phyloP scores from a whole-genome alignment of 257 asterid species.

The Fraxinus quadrangulata region DNA sequence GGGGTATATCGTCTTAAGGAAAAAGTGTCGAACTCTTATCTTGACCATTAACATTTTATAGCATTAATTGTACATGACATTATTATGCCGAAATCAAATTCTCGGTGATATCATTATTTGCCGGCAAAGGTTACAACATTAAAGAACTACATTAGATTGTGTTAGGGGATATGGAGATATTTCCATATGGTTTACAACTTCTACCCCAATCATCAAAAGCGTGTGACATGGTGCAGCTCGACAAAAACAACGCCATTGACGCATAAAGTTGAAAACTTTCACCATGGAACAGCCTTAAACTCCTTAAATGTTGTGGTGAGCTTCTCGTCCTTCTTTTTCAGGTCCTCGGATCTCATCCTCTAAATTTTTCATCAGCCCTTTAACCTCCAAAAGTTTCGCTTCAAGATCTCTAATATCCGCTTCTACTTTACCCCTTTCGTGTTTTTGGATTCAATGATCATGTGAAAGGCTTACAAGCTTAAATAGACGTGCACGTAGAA shows the following conservation, averaged over 20 bases:
- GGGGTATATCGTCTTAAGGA: no score
- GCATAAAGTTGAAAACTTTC: conserved; percentile 6
- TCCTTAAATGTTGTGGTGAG: conserved; percentile 31
- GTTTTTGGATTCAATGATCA: conserved; percentile 25
- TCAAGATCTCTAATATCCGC: conserved; percentile 35
- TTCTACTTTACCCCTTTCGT: conserved; percentile 34
- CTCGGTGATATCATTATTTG: no score
- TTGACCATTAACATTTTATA: no score
- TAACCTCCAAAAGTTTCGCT: conserved; percentile 27
- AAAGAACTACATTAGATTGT: no score
- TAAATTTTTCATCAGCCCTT: conserved; percentile 23
- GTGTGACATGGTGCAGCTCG: not conserved
- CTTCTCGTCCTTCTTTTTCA: conserved; percentile 33
- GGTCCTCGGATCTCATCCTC: conserved; percentile 42
- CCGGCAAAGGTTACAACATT: no score
- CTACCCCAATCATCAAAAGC: not conserved
- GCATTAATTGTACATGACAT: no score
- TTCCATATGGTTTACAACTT: no score
- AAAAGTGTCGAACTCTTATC: no score
- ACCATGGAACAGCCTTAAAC: conserved; percentile 57
- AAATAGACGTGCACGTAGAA: conserved; percentile 42
- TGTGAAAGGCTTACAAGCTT: conserved; percentile 32
- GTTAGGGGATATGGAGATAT: no score
- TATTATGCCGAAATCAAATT: no score
- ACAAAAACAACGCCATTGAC: not conserved